These are phyloP conservation scores for Tolypocladium ovalisporum DNA, from an alignment of 2,329 filamentous ascomycete genomes.

Conservation along the genomic window DNA sequence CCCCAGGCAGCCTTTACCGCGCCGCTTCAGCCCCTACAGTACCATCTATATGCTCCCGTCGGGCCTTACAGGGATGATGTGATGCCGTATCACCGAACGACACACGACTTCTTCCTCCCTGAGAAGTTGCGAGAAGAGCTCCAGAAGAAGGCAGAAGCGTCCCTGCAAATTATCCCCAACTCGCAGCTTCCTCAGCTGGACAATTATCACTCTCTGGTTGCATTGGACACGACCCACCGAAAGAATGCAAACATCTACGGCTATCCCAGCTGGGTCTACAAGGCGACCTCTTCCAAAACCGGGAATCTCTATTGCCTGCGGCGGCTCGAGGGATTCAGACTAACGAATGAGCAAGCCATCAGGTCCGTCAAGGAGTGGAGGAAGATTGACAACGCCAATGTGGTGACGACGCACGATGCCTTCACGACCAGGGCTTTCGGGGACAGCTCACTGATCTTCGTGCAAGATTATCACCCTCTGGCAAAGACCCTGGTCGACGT, in stretches of 20 bases:
- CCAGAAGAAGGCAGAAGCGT: conserved; percentile 78
- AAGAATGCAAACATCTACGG: conserved; percentile 74
- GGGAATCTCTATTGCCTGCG: conserved; percentile 81
- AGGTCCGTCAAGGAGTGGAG: conserved; percentile 83
- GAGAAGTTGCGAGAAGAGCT: conserved; percentile 80
- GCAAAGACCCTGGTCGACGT: conserved; percentile 83
- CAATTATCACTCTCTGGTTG: conserved; percentile 85
- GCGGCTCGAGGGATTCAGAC: conserved; percentile 75
- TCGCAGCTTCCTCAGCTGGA: conserved; percentile 69
- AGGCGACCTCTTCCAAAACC: conserved; percentile 80
- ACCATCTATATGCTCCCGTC: conserved; percentile 85
- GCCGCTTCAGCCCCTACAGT: conserved; percentile 61
- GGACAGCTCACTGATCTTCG: conserved; percentile 88
- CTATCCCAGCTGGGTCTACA: conserved; percentile 90
- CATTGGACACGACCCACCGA: conserved; percentile 70
- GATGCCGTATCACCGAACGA: conserved; percentile 71
- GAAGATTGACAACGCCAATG: conserved; percentile 65
- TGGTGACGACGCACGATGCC: conserved; percentile 81
- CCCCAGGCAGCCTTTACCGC: conserved; percentile 40
- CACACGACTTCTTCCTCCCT: conserved; percentile 85
- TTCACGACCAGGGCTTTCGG: conserved; percentile 91
- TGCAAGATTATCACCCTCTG: conserved; percentile 85
- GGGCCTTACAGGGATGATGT: conserved; percentile 75
- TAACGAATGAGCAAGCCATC: conserved; percentile 85
- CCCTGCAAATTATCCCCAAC: conserved; percentile 72